A percentile compares a stretch with the other conserved stretches of the same genome.
Evolutionary conservation across 1,139 yeast genomes (phyloP).

Genomic region (Keqinozyma sinolaborantium): DNA sequence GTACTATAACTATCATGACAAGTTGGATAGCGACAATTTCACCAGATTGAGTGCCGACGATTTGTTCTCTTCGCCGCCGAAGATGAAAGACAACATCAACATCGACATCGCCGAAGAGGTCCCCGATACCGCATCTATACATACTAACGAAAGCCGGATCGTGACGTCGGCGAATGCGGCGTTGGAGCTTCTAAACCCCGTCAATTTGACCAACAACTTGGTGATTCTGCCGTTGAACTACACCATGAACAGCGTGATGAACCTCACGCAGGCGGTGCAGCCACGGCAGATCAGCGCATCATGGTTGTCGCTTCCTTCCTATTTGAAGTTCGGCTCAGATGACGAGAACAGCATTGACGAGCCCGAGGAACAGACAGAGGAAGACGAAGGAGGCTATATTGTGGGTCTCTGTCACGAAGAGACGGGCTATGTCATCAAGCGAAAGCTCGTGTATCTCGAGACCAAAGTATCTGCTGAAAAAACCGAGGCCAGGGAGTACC

Average conservation of each 20-base stretch:
- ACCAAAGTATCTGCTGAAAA: conserved; percentile 8
- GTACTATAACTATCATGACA: conserved; percentile 28
- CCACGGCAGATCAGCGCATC: conserved; percentile 3
- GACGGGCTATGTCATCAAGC: conserved; percentile 12
- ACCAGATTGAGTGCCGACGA: conserved; percentile 14
- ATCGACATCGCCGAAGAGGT: conserved; percentile 6
- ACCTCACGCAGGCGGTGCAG: conserved; percentile 7
- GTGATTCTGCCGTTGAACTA: conserved; percentile 38
- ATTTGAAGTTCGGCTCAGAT: conserved; percentile 12
- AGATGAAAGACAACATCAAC: conserved; percentile 10
- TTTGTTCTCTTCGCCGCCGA: conserved; percentile 16
- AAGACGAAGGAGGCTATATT: conserved; percentile 21
- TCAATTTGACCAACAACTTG: conserved; percentile 32
- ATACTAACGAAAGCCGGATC: conserved; percentile 3
- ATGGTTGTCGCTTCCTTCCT: conserved; percentile 26
- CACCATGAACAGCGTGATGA: conserved; percentile 33
- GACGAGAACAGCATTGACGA: conserved; percentile 3
- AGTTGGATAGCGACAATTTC: conserved; percentile 16
- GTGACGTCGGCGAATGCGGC: conserved; percentile 16
- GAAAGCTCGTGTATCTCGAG: conserved; percentile 27
- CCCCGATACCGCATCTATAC: conserved; percentile 4
- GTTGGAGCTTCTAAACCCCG: conserved; percentile 30
- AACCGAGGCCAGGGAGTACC: conserved; percentile 22
- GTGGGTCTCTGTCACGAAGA: conserved; percentile 21
- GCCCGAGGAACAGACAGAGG: conserved; percentile 14